Conservation (phyloP, 345 rosid species). For the Gossypium herbaceum region DNA sequence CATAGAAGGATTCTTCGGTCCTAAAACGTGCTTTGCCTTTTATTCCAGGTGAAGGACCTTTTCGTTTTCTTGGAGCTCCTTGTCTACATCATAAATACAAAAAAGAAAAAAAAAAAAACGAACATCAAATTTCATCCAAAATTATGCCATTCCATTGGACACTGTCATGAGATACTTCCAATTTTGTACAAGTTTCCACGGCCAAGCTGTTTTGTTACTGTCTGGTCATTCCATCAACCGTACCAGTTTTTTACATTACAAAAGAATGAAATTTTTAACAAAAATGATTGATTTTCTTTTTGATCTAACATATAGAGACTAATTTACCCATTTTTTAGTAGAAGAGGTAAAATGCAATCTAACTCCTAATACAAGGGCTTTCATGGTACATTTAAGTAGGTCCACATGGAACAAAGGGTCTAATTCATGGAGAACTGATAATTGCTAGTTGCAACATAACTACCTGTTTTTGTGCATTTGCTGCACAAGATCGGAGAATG, state of each 20-base stretch:
- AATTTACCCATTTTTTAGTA: no score
- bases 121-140: neutral
- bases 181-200: neutral
- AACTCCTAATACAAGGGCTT: no score
- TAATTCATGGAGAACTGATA: neutral
- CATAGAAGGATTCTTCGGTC: conserved; percentile 89
- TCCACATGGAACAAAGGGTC: neutral
- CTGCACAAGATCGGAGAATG: conserved; percentile 45
- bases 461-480: conserved; percentile 75
- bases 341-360: no score
- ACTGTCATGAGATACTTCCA: neutral
- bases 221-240: no score
- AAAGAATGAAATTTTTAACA: no score
- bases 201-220: neutral
- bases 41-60: conserved; percentile 57
- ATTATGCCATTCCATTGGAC: neutral
- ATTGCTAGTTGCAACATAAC: neutral
- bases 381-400: neutral
- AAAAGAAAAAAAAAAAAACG: neutral
- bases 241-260: no score
- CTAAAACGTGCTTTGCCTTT: conserved; percentile 76
- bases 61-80: conserved; percentile 80
- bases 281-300: no score
- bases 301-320: no score
- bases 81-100: conserved; percentile 43